Base-by-base conservation (phyloP, 2,329 filamentous ascomycete genomes). In the Fusarium veterinarium region DNA sequence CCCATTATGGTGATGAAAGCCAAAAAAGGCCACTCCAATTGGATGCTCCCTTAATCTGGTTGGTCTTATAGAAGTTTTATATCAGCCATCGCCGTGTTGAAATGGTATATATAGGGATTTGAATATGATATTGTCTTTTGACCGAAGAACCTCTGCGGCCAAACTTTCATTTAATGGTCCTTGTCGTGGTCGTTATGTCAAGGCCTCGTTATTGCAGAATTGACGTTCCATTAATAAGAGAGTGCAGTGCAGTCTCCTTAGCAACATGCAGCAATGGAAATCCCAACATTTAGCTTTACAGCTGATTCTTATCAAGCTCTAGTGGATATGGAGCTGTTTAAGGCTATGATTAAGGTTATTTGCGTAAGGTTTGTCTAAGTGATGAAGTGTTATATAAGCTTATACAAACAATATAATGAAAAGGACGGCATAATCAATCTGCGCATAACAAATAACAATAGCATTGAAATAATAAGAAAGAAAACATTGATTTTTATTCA, bases 1-100 rank as follows among this genome's bases (percentile, higher is more conserved):
- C 62, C 51, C 44, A 55, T 55, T 69, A 31, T 19, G 48, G 42
- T 45, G 23, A 56, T 28, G 45, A 58, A 64, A 52, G 30, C 40
- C 40, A 64, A 58, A 59, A 58, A 17, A 58, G 45, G 46, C 23
- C 25, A 45, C 35, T 46, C 57, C 53, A 33, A 72, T 69, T 64
- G 63, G 58, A 35, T 31, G 20, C 35, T 25, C n/a, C 30, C 31
- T 20, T 52, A 52, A 31, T 53, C 10, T 52, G 37, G 31, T 46
- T 49, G 23, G 35, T 44, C 23, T 37, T 19, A 44, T 33, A 48
- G 4, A 40, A 48, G 40, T 23, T 35, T 17, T 37, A 17, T 11
- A 16, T 30, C 28, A 30, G 19, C 14, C 17, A 38, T 28, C 25
- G 20, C 10, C 23, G 3, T 19, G 16, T 40, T 7, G 23, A n/a